phyloP scores from a whole-genome alignment of 2,329 filamentous ascomycete genomes.

The Colletotrichum cuscutae region DNA sequence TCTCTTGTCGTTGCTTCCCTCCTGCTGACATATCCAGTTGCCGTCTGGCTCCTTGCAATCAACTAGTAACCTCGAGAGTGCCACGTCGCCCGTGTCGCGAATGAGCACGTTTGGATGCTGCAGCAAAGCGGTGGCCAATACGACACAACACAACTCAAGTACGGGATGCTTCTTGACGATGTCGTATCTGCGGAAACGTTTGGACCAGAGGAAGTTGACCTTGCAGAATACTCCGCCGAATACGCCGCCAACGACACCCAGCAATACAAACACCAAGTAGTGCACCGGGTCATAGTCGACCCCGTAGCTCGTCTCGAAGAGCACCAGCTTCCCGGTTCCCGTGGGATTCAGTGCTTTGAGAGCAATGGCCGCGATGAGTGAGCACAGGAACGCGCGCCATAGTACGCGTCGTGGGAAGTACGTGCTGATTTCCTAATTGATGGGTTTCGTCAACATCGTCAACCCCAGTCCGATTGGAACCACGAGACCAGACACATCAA shows the following conservation, averaged over 20 bases:
- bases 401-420: conserved; percentile 67
- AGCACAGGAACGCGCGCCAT: conserved; percentile 69
- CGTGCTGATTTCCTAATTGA: conserved; percentile 60
- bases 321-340: conserved; percentile 68
- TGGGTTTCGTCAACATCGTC: conserved; percentile 38
- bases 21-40: conserved; percentile 62
- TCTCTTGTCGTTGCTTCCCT: conserved; percentile 47
- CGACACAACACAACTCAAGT: conserved; percentile 64
- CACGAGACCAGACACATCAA: neutral
- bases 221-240: conserved; percentile 70
- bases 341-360: conserved; percentile 68
- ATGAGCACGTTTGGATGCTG: conserved; percentile 67
- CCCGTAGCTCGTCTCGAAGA: conserved; percentile 70
- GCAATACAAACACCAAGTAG: conserved; percentile 65
- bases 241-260: conserved; percentile 66
- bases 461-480: neutral
- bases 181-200: conserved; percentile 60
- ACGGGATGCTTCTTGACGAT: conserved; percentile 66
- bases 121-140: conserved; percentile 61
- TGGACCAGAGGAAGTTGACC: conserved; percentile 66
- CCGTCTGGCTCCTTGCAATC: conserved; percentile 56
- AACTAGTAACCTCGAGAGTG: conserved; percentile 66
- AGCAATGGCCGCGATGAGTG: conserved; percentile 63
- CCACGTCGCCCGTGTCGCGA: conserved; percentile 63
- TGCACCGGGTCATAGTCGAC: conserved; percentile 64